Conservation (phyloP, 495 filamentous ascomycete genomes). For the Penicillium manginii region DNA sequence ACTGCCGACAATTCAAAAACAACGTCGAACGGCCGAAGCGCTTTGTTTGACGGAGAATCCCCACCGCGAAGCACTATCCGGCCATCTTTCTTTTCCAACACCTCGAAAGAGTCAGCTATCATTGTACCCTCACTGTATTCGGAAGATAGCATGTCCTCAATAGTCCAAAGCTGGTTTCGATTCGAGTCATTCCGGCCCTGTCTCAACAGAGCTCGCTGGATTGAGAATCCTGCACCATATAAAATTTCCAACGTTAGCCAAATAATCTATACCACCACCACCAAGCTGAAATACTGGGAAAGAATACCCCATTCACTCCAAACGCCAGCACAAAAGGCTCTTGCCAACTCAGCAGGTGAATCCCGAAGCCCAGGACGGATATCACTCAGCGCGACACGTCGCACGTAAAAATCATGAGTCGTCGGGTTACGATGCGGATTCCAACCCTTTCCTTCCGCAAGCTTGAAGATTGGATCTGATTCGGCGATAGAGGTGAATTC, state of each 20-base stretch:
- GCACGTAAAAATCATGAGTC: conserved; percentile 57
- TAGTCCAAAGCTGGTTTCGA: conserved; percentile 56
- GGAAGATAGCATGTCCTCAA: conserved; percentile 47
- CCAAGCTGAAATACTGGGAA: background rate
- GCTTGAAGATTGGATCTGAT: conserved; percentile 55
- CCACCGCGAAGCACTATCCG: conserved; percentile 62
- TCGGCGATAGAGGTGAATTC: conserved; percentile 38
- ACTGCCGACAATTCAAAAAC: conserved; percentile 60
- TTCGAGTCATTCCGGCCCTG: conserved; percentile 44
- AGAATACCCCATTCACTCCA: conserved; percentile 35
- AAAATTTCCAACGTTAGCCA: too few species aligned
- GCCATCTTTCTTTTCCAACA: conserved; percentile 55
- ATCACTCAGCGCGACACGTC: conserved; percentile 55
- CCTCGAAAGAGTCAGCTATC: conserved; percentile 67
- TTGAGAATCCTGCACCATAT: conserved; percentile 5
- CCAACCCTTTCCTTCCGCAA: conserved; percentile 46
- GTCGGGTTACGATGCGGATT: conserved; percentile 60
- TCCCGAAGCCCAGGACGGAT: conserved; percentile 60
- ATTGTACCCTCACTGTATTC: conserved; percentile 57
- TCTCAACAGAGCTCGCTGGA: conserved; percentile 20
- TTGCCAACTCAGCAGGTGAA: conserved; percentile 46
- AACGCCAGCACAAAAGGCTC: conserved; percentile 58
- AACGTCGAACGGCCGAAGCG: conserved; percentile 57
- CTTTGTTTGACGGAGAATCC: conserved; percentile 55
- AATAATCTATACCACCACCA: too few species aligned